Evolutionary conservation across 495 filamentous ascomycete genomes (phyloP).

Genomic region (Podospora pseudoanserina): DNA sequence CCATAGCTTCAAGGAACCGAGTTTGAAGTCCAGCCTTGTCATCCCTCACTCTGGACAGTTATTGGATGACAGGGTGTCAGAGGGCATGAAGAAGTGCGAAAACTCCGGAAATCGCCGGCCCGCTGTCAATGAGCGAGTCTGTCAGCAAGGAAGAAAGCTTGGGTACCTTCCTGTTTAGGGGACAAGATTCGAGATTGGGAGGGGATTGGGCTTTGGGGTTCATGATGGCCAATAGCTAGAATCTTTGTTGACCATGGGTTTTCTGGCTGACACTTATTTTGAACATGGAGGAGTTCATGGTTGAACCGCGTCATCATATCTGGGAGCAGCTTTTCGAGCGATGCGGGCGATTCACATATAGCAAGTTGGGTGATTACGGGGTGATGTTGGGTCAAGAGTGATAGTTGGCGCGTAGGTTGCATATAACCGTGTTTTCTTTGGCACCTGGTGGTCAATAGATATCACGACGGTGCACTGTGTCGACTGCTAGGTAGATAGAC

Average conservation of each 20-base stretch:
- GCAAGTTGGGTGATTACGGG: not conserved
- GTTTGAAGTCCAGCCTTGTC: not conserved
- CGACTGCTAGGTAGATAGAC: not conserved
- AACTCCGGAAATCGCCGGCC: not conserved
- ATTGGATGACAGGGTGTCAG: not conserved
- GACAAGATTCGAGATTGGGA: not conserved
- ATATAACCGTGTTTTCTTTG: not conserved
- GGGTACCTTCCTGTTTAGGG: not conserved
- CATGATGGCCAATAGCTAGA: not conserved
- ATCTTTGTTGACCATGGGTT: too few species aligned
- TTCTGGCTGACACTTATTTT: too few species aligned
- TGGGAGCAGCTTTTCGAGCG: too few species aligned
- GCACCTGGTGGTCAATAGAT: not conserved
- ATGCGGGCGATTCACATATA: too few species aligned
- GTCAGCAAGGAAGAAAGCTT: not conserved
- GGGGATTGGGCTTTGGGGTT: not conserved
- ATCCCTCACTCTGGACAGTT: not conserved
- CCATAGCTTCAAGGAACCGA: not conserved
- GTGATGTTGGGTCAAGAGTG: not conserved
- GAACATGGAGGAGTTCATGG: too few species aligned
- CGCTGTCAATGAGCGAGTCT: not conserved
- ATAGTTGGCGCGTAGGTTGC: not conserved
- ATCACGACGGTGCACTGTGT: not conserved
- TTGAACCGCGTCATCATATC: too few species aligned
- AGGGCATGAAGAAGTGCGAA: not conserved